Evolutionary conservation across 768 basidiomycete genomes (phyloP).

Genomic region (Serendipita sp.): DNA sequence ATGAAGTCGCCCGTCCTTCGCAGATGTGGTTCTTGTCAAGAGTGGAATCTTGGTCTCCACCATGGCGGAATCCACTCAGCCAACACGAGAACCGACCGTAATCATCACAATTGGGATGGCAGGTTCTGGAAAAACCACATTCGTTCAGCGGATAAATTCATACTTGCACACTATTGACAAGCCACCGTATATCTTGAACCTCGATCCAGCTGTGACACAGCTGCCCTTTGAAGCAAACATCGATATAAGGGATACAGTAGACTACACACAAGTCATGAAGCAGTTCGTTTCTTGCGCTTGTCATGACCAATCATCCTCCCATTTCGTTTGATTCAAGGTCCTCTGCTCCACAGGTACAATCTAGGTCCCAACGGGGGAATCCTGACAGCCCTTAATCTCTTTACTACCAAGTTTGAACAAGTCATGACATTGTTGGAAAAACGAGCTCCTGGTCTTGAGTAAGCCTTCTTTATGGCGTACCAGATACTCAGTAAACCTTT

Average conservation of each 20-base stretch:
- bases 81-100: constrained; percentile 40
- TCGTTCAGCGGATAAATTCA: constrained; percentile 89
- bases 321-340: not conserved
- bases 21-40: no score
- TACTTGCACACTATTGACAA: constrained; percentile 56
- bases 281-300: constrained; percentile 74
- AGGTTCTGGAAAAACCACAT: constrained; percentile 93
- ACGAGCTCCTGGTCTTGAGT: constrained; percentile 78
- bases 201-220: constrained; percentile 88
- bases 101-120: constrained; percentile 95
- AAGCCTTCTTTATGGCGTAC: constrained; percentile 20
- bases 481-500: not conserved
- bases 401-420: constrained; percentile 98
- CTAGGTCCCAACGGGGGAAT: constrained; percentile 97
- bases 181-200: constrained; percentile 93
- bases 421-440: constrained; percentile 86
- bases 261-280: constrained; percentile 99
- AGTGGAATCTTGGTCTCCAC: not conserved
- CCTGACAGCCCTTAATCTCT: constrained; percentile 88
- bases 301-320: constrained; percentile 12
- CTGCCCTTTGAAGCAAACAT: constrained; percentile 93
- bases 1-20: no score
- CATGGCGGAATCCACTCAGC: not conserved
- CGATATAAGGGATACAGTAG: constrained; percentile 93
- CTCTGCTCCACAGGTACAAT: constrained; percentile 55